Conservation (phyloP, 1,284 basidiomycete genomes). For the Cutaneotrichosporon sp. region DNA sequence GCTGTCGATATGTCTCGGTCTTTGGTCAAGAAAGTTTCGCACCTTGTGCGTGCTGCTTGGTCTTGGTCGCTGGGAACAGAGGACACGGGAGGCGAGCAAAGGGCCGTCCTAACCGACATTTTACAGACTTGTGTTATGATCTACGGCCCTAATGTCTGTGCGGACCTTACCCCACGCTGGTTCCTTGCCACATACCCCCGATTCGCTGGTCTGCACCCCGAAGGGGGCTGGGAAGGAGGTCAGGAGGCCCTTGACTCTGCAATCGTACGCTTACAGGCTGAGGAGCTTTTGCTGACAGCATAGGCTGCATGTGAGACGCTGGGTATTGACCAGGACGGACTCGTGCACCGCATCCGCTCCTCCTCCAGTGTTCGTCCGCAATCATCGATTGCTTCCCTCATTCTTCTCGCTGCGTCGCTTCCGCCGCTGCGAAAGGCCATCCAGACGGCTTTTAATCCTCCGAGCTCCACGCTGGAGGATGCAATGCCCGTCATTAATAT, state of each 20-base stretch:
- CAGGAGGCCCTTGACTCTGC: constrained; percentile 17
- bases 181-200: constrained; percentile 30
- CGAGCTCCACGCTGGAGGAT: constrained; percentile 19
- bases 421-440: background rate
- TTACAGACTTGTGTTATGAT: constrained; percentile 26
- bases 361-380: constrained; percentile 19
- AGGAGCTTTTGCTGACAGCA: background rate
- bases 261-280: constrained; percentile 14
- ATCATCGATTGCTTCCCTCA: constrained; percentile 27
- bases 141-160: constrained; percentile 23
- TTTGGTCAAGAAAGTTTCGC: constrained; percentile 13
- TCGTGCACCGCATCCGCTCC: constrained; percentile 22
- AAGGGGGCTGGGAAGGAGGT: constrained; percentile 12
- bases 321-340: constrained; percentile 15
- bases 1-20: constrained; percentile 16
- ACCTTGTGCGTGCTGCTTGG: constrained; percentile 23
- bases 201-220: constrained; percentile 19
- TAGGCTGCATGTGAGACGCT: constrained; percentile 7
- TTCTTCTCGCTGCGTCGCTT: constrained; percentile 23
- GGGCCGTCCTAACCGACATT: constrained; percentile 31
- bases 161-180: constrained; percentile 27
- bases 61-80: constrained; percentile 25
- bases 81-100: constrained; percentile 36
- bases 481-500: constrained; percentile 29
- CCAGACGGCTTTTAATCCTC: background rate